These are phyloP conservation scores for Leccinellum albellum DNA, from an alignment of 768 basidiomycete species.

Conservation along the genomic window DNA sequence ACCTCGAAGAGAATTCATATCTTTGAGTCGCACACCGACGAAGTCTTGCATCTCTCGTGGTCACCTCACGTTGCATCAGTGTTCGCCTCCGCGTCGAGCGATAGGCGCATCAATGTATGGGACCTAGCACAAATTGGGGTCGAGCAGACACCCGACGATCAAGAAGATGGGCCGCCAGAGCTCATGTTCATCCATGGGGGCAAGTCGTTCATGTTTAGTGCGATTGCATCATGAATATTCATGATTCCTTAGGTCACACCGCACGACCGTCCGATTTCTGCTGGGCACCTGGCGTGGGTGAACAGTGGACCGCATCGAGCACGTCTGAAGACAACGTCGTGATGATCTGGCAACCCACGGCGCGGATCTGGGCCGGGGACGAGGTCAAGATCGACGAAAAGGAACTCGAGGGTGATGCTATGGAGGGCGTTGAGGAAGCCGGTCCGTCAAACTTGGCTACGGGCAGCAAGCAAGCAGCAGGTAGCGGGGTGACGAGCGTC, in stretches of 20 bases:
- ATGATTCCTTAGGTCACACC: constrained; percentile 62
- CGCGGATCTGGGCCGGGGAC: constrained; percentile 91
- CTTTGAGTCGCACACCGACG: constrained; percentile 92
- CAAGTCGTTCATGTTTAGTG: constrained; percentile 31
- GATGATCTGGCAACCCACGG: constrained; percentile 97
- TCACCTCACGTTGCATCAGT: constrained; percentile 90
- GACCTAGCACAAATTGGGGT: constrained; percentile 87
- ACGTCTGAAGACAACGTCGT: constrained; percentile 96
- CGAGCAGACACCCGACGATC: constrained; percentile 97
- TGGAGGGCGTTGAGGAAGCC: constrained; percentile 65
- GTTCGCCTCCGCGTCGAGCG: constrained; percentile 93
- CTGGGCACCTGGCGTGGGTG: constrained; percentile 83
- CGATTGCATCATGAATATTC: not conserved
- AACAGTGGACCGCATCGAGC: constrained; percentile 82
- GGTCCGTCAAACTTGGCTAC: constrained; percentile 17
- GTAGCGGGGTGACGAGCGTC: constrained; percentile 38
- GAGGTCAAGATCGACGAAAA: constrained; percentile 80
- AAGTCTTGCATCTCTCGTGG: constrained; percentile 93
- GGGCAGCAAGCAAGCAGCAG: constrained; percentile 14
- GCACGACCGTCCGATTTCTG: constrained; percentile 90
- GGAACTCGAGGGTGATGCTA: constrained; percentile 77
- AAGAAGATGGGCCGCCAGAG: constrained; percentile 97
- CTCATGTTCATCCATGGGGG: constrained; percentile 94
- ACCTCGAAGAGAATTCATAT: constrained; percentile 78
- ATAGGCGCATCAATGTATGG: constrained; percentile 93